Evolutionary conservation across 495 filamentous ascomycete species (phyloP), one percentile per base, ranked within the genome.

Genomic region (Neurospora sp.): DNA sequence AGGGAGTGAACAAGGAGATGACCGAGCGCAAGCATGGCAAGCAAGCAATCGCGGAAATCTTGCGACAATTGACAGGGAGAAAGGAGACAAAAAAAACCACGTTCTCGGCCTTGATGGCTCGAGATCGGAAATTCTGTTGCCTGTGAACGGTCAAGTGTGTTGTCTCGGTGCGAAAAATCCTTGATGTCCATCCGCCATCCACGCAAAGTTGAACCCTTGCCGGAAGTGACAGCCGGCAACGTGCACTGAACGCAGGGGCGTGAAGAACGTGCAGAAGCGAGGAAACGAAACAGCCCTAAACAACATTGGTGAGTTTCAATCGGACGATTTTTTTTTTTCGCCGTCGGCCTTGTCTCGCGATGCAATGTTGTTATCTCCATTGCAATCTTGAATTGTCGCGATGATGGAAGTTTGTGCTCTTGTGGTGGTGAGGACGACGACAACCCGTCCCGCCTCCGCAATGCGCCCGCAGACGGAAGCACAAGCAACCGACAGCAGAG

Each of bases 201-300:
- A 7, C 42, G 16, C 16, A 23, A 23, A 59, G 46, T 14, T 59
- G 27, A 66, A 66, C 7, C 27, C 54, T 66, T 66, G 54, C 23
- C 54, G 54, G 54, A 62, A 62, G 54, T 62, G 2, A 0, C 54
- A 66, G 54, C 54, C 54, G 54, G 54, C 54, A 66, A 66, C 27
- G 54, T 66, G 54, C 54, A 66, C 54, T 62, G 0, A 62, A 42
- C 38, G 72, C 70, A 72, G 71, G 42, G 70, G 71, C 71, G 14
- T 37, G 27, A 66, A 35, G 54, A 66, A 66, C 27, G 54, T 41
- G 73, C 73, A 73, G 71, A 75, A 75, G 73, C 73, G 73, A 73
- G 39, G 20, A 72, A 70, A 75, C 73, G 71, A 75, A 75, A 73
- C 73, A 75, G 69, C 14, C 27, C 27, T 66, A 18, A 62, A 2